Evolutionary conservation across 2,329 filamentous ascomycete genomes (phyloP), one percentile per base, ranked within the genome.

Genomic region (Colletotrichum karsti): DNA sequence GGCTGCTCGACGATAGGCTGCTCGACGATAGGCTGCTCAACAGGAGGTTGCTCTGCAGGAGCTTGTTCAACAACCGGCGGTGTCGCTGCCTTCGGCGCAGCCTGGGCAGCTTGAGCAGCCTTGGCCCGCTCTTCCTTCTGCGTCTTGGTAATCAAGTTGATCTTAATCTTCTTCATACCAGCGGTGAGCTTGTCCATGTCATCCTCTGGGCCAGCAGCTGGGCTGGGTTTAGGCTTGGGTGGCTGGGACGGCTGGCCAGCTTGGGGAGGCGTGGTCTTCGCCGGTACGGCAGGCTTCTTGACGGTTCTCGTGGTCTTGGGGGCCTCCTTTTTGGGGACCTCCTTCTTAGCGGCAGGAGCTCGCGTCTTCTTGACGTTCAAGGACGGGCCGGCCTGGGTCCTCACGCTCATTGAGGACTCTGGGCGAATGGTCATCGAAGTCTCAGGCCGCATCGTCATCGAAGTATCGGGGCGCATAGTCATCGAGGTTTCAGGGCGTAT

Each of bases 131-230:
- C 87, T 55, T 89, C 88, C 71, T 83, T 85, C 72, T 90, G 86
- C 41, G 87, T 82, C 67, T 89, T 84, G 2, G 87, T 89, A 41
- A 90, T 81, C 24, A 91, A 75, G 58, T 87, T 90, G 72, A 91
- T 88, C 74, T 87, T 90, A 65, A 91, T 87, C 75, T 86, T 89
- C 75, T 87, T 90, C 84, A 91, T 87, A 2, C 87, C 85, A 37
- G 80, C 82, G 0, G 88, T 86, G 68, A 91, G 81, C 55, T 79
- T 84, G 59, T 90, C 87, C 37, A 91, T 74, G 54, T 85, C 85
- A 53, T 82, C 79, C 3, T 72, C 73, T 7, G 74, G 54, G 13
- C 69, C 70, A 5, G 65, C 48, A 3, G 37, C 48, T 13, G 56
- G 46, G 33, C 54, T 59, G 10, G 55, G 9, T 15, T 46, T 59